Percentiles rank a stretch among this genome's conserved stretches.
These are phyloP conservation scores for Trichoderma brevicompactum DNA, from an alignment of 2,329 filamentous ascomycete genomes.

Conservation along the genomic window DNA sequence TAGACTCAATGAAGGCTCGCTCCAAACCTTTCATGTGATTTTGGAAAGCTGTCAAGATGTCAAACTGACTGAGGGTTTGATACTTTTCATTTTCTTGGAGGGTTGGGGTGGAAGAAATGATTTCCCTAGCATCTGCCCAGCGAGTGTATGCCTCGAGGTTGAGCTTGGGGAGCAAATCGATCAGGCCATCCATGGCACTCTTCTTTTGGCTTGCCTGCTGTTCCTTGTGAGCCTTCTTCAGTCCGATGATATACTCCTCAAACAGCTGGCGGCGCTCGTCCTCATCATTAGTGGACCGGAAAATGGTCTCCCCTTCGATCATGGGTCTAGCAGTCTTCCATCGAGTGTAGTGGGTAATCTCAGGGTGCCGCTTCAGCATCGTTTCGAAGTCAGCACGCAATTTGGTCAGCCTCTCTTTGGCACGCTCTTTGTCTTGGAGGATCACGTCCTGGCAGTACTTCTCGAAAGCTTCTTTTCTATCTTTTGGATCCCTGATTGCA, in stretches of 20 bases:
- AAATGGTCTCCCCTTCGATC: conserved; percentile 93
- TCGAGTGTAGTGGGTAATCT: conserved; percentile 95
- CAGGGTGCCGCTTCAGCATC: conserved; percentile 94
- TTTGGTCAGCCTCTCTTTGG: conserved; percentile 90
- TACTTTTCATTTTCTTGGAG: conserved; percentile 86
- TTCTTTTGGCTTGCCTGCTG: conserved; percentile 73
- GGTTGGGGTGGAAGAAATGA: conserved; percentile 75
- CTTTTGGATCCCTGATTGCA: conserved; percentile 88
- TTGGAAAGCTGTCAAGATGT: conserved; percentile 91
- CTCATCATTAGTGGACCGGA: conserved; percentile 87
- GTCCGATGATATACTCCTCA: conserved; percentile 85
- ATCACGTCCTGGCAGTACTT: conserved; percentile 92
- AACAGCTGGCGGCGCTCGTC: conserved; percentile 87
- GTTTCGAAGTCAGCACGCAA: conserved; percentile 90
- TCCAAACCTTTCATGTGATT: conserved; percentile 93
- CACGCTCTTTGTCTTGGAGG: conserved; percentile 89
- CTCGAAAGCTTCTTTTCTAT: conserved; percentile 88
- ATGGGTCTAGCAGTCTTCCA: conserved; percentile 97
- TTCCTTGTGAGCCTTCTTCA: conserved; percentile 81
- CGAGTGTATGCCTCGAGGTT: conserved; percentile 91
- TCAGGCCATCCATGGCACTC: conserved; percentile 82
- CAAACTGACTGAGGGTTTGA: conserved; percentile 80
- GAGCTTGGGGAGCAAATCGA: conserved; percentile 75
- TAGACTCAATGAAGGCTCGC: conserved; percentile 85
- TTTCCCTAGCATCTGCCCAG: conserved; percentile 86